phyloP scores from a whole-genome alignment of 805 yeast genomes.

The Wickerhamiella sorbophila region DNA sequence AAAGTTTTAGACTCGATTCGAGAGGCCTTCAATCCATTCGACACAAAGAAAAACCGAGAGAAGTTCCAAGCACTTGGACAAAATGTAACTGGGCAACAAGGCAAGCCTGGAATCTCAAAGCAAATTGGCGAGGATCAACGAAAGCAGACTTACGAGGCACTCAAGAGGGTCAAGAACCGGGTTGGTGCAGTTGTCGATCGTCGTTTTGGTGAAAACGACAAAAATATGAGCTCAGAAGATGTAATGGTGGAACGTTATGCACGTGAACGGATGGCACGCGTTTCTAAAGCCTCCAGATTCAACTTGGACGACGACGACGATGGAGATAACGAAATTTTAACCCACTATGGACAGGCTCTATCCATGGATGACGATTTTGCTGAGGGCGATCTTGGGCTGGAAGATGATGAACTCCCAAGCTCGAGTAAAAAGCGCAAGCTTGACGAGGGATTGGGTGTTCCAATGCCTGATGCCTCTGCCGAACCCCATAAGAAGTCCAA shows the following conservation, averaged over 20 bases:
- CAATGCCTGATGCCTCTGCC: constrained; percentile 28
- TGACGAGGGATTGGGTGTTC: constrained; percentile 21
- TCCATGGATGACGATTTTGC: constrained; percentile 43
- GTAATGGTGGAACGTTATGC: constrained; percentile 93
- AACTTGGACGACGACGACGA: constrained; percentile 60
- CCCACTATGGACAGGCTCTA: constrained; percentile 66
- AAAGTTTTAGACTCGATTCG: constrained; percentile 47
- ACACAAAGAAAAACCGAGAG: constrained; percentile 51
- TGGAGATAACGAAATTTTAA: constrained; percentile 35
- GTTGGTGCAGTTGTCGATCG: constrained; percentile 71
- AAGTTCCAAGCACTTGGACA: constrained; percentile 37
- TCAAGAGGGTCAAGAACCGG: constrained; percentile 47
- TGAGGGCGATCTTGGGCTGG: constrained; percentile 32
- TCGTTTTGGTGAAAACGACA: constrained; percentile 81
- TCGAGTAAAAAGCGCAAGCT: constrained; percentile 2
- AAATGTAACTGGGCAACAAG: constrained; percentile 13
- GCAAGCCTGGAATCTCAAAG: constrained; percentile 54
- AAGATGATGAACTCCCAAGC: constrained; percentile 24
- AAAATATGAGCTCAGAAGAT: constrained; percentile 65
- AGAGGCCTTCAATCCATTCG: constrained; percentile 82
- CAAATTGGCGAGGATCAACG: constrained; percentile 56
- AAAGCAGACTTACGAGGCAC: constrained; percentile 46
- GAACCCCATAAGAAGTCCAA: constrained; percentile 27
- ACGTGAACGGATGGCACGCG: constrained; percentile 52
- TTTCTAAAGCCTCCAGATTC: constrained; percentile 43